Conservation (phyloP, 352 stramenopile genomes). For the Elongisporangium prolatum region DNA sequence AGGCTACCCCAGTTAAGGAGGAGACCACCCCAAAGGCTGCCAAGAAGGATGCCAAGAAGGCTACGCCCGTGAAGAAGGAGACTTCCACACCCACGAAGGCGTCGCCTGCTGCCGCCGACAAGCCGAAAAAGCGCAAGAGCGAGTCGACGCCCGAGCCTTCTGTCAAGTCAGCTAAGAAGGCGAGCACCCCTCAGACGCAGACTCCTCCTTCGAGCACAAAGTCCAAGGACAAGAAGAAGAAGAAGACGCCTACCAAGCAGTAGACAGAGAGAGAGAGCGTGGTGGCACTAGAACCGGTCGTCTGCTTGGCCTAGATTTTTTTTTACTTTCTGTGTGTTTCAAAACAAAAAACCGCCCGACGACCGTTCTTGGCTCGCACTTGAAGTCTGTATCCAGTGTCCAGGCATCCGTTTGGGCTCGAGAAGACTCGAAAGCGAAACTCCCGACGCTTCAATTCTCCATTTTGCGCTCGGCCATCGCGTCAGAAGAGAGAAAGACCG, state of each 20-base stretch:
- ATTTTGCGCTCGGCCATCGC: too few species aligned
- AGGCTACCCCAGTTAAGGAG: slow-evolving; percentile 4
- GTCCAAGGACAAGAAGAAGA: slow-evolving; percentile 9
- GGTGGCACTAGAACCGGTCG: too few species aligned
- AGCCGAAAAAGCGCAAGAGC: slow-evolving; percentile 9
- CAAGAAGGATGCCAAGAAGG: slow-evolving; percentile 23
- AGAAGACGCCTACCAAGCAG: slow-evolving; percentile 13
- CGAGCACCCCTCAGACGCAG: slow-evolving; percentile 3
- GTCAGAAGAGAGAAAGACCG: too few species aligned
- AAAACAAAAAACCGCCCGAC: too few species aligned
- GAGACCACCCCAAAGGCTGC: slow-evolving; percentile 2
- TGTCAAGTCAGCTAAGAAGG: slow-evolving; percentile 12
- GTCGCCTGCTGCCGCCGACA: not conserved
- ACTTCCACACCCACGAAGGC: slow-evolving; percentile 4
- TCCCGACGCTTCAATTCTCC: too few species aligned
- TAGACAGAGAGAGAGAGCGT: slow-evolving; percentile 1
- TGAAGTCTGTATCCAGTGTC: too few species aligned
- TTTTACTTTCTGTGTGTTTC: too few species aligned
- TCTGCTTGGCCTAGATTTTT: too few species aligned
- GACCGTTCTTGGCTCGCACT: too few species aligned
- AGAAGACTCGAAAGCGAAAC: too few species aligned
- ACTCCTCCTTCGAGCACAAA: slow-evolving; percentile 8
- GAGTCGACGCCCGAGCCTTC: slow-evolving; percentile 5
- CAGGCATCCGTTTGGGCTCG: too few species aligned
- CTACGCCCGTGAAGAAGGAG: slow-evolving; percentile 8